phyloP scores from a whole-genome alignment of 345 rosid genomes.

The Sonneratia alba region DNA sequence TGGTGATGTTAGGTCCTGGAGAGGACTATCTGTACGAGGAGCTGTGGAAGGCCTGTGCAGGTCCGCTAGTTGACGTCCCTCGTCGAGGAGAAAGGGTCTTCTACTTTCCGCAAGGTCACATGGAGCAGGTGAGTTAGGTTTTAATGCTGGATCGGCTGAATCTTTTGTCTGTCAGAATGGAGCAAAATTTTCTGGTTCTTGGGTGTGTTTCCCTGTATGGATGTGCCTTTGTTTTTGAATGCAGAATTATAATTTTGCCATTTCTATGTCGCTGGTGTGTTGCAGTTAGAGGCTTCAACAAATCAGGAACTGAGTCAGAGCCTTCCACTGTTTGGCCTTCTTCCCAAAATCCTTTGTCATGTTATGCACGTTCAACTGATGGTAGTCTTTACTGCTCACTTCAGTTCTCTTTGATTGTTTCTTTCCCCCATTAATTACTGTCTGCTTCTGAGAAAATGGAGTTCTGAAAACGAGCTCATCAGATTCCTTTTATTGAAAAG shows the following conservation, averaged over 20 bases:
- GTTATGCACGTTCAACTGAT: slow-evolving; percentile 58
- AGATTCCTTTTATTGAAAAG: background rate
- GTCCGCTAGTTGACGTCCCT: slow-evolving; percentile 73
- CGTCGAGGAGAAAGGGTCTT: slow-evolving; percentile 42
- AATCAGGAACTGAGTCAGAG: slow-evolving; percentile 63
- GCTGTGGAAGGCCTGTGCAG: slow-evolving; percentile 89
- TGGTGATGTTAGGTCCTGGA: slow-evolving; percentile 11
- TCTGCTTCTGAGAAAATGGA: background rate
- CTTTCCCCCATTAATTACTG: background rate
- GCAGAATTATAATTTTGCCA: slow-evolving; percentile 8
- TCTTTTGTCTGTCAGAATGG: background rate
- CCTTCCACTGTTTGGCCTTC: slow-evolving; percentile 58
- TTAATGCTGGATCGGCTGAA: slow-evolving; percentile 6
- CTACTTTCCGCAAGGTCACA: slow-evolving; percentile 90
- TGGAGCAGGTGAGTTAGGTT: slow-evolving; percentile 57
- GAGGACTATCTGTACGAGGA: slow-evolving; percentile 47
- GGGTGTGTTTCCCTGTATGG: slow-evolving; percentile 31
- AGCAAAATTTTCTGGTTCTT: background rate
- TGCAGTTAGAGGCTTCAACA: slow-evolving; percentile 82
- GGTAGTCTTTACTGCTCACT: slow-evolving; percentile 28
- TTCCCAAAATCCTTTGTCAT: slow-evolving; percentile 72
- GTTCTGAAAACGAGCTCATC: background rate
- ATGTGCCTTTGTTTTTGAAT: slow-evolving; percentile 19
- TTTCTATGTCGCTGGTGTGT: slow-evolving; percentile 9
- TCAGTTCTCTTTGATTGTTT: background rate